Conservation (phyloP, 192 early-diverging fungal genomes). For the Backusella parvicylindrica region DNA sequence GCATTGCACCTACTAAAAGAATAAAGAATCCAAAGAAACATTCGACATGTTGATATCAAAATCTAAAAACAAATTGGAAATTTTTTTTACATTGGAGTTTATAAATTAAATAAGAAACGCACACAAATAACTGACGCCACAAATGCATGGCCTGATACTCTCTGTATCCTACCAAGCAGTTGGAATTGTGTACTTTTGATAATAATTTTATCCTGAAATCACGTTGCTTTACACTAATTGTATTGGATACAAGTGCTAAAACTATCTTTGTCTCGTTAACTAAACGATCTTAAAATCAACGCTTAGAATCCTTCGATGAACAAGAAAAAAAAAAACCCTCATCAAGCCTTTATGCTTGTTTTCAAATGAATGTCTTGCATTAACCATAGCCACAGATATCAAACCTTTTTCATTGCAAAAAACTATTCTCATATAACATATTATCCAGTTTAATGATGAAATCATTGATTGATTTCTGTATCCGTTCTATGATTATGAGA, state of each 20-base stretch:
- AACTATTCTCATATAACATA: no score
- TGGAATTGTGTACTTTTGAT: background rate
- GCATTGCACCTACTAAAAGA: background rate
- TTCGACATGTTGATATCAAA: background rate
- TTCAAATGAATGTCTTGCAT: no score
- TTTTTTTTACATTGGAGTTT: background rate
- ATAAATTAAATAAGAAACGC: background rate
- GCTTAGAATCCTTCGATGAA: no score
- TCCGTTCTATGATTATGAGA: background rate
- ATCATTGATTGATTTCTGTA: no score
- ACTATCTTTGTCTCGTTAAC: background rate
- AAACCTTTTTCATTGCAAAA: no score
- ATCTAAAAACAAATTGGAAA: background rate
- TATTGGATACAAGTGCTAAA: constrained; percentile 2
- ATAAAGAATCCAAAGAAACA: background rate
- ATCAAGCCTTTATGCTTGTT: no score
- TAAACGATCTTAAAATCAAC: background rate
- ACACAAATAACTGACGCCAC: background rate
- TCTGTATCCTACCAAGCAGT: background rate
- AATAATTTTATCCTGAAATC: constrained; percentile 3
- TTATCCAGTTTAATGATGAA: background rate
- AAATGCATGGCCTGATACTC: background rate
- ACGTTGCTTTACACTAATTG: background rate
- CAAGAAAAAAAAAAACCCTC: no score
- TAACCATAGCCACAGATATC: no score